Evolutionary conservation across 2,329 filamentous ascomycete species (phyloP), one percentile per base, ranked within the genome.

Genomic region (Sporothrix globosa): DNA sequence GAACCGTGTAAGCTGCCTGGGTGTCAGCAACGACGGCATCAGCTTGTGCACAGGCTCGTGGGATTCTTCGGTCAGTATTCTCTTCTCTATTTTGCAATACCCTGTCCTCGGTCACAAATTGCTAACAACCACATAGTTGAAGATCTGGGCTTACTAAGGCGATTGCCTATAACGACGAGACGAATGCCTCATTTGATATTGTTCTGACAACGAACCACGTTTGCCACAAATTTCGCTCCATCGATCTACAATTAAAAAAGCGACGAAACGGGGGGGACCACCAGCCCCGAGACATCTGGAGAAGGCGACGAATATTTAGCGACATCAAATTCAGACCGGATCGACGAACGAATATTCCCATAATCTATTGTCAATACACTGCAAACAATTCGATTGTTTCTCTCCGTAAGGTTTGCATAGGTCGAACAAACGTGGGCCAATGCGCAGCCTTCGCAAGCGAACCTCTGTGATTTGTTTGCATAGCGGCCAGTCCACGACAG

Each of bases 41-140:
- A 98, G 95, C 85, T 86, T 99, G 84, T 98, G 96, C 88, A 99
- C 96, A 78, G 96, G 96, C 81, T 99, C 96, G 76, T 99, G 96
- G 96, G 96, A 99, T 84, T 97, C 96, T 78, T 87, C 97, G 86
- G 96, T 98, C 88, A 84, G 93, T 87, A 70, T 48, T 46, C 13
- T 3, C 24, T 34, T 9, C 52, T 27, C n/a, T 41, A n/a, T 19
- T 41, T 27, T 17, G 5, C 10, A 17, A 17, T 17, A 44, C 41
- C 14, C 14, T 44, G 41, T 66, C n/a, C 24, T 56, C 10, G 17
- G 1, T 27, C 54, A 44, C n/a, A 3, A 11, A 19, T 17, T 41
- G 73, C 74, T 79, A 82, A 77, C 83, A 78, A 72, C 70, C 65
- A 60, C 65, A 69, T 74, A 94, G 92, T 90, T 95, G 81, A 94